Conservation (phyloP, 1,284 basidiomycete genomes). For the Tausonia pullulans region DNA sequence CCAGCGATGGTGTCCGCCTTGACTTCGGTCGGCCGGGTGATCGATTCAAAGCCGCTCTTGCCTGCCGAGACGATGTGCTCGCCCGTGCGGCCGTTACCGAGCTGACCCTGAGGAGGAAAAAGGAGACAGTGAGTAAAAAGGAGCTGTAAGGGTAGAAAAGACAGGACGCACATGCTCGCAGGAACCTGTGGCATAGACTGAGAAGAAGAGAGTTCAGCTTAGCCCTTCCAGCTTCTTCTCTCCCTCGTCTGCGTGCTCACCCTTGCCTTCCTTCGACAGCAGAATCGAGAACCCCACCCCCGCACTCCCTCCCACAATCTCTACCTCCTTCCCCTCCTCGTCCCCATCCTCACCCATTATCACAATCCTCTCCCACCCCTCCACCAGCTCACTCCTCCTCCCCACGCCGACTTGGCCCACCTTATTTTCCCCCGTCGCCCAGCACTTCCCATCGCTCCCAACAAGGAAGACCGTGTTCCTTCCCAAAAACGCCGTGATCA, state of each 20-base stretch:
- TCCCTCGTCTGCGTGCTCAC: too few relatives aligned
- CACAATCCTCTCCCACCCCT: not conserved
- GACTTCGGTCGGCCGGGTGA: conserved; percentile 53
- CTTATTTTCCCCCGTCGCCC: conserved; percentile 64
- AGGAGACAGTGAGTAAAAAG: not conserved
- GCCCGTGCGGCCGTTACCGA: conserved; percentile 75
- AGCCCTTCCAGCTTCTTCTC: too few relatives aligned
- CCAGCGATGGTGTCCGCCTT: conserved; percentile 50
- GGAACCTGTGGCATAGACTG: not conserved
- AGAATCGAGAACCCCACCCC: conserved; percentile 68
- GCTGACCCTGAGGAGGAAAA: conserved; percentile 51
- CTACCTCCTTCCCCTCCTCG: not conserved
- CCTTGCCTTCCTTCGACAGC: conserved; percentile 56
- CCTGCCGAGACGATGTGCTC: conserved; percentile 72
- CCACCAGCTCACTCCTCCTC: too few relatives aligned
- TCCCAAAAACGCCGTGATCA: conserved; percentile 70
- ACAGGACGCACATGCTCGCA: conserved; percentile 3
- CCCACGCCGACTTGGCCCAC: conserved; percentile 46
- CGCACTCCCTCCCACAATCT: conserved; percentile 53
- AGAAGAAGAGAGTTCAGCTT: not conserved
- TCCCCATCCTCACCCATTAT: not conserved
- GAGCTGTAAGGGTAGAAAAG: too few relatives aligned
- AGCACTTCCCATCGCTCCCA: conserved; percentile 62
- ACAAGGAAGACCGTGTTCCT: conserved; percentile 66
- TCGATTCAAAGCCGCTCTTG: conserved; percentile 58